Base-by-base conservation (phyloP, 2,329 filamentous ascomycete genomes). In the Gnomoniopsis smithogilvyi region DNA sequence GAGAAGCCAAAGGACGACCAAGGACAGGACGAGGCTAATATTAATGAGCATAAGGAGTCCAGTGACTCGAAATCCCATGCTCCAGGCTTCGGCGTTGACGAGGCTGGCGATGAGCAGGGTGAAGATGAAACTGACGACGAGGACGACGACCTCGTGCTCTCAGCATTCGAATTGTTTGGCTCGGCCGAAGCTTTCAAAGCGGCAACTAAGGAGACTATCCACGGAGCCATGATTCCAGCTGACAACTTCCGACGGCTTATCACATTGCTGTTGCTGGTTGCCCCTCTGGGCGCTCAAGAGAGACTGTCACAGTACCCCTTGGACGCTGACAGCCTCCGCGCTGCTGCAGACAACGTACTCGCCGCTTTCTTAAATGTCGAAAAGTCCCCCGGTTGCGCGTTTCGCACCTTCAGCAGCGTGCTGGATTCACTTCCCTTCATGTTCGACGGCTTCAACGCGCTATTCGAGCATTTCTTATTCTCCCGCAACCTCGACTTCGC, bases 381-480 rank as follows among this genome's bases (percentile, higher is more conserved):
- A 66, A 81, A 81, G 52, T 80, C 80, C 6, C 85, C 86, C 0
- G 84, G 85, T 4, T 81, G 91, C 65, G 84, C 78, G 61, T 88
- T 84, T 65, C 73, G 75, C 50, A 82, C 82, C 43, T 90, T 90
- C 73, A 80, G 82, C 67, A 73, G 75, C 6, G 78, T 88, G 34
- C 75, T 90, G 56, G 74, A 78, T 34, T 82, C 82, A 49, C 79
- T 88, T 54, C 88, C 88, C 1, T 85, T 84, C 65, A 72, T 92
- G 1, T 91, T 92, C 67, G 76, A 81, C 55, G 86, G 87, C 0
- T 81, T 92, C 63, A 85, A 83, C 62, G 80, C 85, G 1, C 74
- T 92, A 1, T 92, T 91, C 68, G 88, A 91, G 64, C 86, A 88
- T 68, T 91, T 92, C 64, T 78, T 92, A 26, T 92, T 91, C 66